These are phyloP conservation scores for Calonectria crousiana DNA, from an alignment of 2,329 filamentous ascomycete genomes.

Conservation along the genomic window DNA sequence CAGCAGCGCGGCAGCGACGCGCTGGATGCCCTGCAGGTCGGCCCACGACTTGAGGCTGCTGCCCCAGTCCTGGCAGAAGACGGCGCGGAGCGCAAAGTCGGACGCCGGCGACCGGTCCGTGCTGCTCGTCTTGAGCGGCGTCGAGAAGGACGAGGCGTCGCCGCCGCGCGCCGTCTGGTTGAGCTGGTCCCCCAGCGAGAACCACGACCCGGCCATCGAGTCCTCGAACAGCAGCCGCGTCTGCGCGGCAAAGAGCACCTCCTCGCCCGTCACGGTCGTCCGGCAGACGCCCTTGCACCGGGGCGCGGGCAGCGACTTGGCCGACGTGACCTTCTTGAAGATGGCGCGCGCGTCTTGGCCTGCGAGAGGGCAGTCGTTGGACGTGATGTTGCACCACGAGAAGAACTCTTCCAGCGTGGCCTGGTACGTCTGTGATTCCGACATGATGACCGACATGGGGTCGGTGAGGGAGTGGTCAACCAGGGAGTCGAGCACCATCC, in stretches of 20 bases:
- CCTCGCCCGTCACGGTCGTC: slow-evolving; percentile 37
- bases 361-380: slow-evolving; percentile 34
- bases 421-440: slow-evolving; percentile 33
- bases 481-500: slow-evolving; percentile 44
- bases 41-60: slow-evolving; percentile 25
- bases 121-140: slow-evolving; percentile 8
- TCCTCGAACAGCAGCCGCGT: slow-evolving; percentile 28
- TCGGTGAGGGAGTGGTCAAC: slow-evolving; percentile 40
- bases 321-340: slow-evolving; percentile 32
- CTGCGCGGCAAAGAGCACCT: slow-evolving; percentile 35
- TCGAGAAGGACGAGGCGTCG: slow-evolving; percentile 36
- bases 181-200: slow-evolving; percentile 25
- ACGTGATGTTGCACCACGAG: slow-evolving; percentile 35
- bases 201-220: slow-evolving; percentile 29
- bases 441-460: slow-evolving; percentile 27
- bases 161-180: slow-evolving; percentile 34
- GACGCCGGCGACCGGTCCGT: neutral
- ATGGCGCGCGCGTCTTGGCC: slow-evolving; percentile 30
- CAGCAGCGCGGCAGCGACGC: slow-evolving; percentile 23
- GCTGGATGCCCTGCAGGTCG: slow-evolving; percentile 31
- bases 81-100: slow-evolving; percentile 33
- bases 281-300: slow-evolving; percentile 26
- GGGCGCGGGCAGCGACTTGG: slow-evolving; percentile 29
- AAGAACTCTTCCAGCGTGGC: slow-evolving; percentile 36
- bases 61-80: slow-evolving; percentile 41